Evolutionary conservation across 345 rosid species (phyloP), one percentile per base, ranked within the genome.

Genomic region (Conringia planisiliqua): DNA sequence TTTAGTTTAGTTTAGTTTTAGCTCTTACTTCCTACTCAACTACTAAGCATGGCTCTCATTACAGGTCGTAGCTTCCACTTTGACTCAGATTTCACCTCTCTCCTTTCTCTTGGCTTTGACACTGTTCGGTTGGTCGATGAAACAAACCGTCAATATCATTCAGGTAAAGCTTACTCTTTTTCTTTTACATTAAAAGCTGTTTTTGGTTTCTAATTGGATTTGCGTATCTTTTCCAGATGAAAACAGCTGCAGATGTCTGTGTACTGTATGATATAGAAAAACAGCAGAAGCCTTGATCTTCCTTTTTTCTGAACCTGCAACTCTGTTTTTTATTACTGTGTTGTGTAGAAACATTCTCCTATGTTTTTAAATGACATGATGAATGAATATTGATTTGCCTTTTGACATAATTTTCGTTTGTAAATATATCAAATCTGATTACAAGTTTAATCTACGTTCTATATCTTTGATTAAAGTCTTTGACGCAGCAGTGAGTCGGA

Each of bases 181-280:
- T n/a, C n/a, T n/a, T n/a, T n/a, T n/a, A n/a, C n/a, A n/a, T n/a
- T n/a, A n/a, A n/a, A n/a, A n/a, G n/a, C n/a, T n/a, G n/a, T n/a
- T n/a, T 22, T 22, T 22, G 59, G 59, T 66, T 57, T 58, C 26
- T 66, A 36, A 58, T 32, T 65, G 10, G 42, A 22, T 13, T 50
- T 57, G 27, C 38, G 55, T 13, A 13, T 9, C n/a, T 32, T 12
- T 18, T 72, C 48, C 91, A 95, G 97, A 79, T 90, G 96, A 94
- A 92, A 89, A 90, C 97, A 0, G 98, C 98, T 4, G 91, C 97
- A 13, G 98, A 94, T 30, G 73, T 82, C 20, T 91, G 96, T 68
- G 96, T 91, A 70, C 89, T 90, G 67, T 82, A 84, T 71, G 98
- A 94, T 74, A 86, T 85, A 48, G 86, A 85, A 82, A 91, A 82